Conservation (phyloP, 352 stramenopile genomes). For the Lagenidium giganteum region DNA sequence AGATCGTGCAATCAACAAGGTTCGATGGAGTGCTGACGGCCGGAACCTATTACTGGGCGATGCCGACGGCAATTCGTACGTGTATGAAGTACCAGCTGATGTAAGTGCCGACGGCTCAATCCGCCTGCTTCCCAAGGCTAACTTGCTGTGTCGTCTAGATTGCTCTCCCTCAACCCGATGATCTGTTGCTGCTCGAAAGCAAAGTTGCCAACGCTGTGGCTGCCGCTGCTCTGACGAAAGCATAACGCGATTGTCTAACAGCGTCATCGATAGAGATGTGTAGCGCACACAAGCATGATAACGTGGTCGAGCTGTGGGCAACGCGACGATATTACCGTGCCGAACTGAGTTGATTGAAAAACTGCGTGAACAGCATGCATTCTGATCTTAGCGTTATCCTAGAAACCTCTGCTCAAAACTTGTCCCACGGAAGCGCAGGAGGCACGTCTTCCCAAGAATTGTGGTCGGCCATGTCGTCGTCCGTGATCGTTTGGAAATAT, state of each 20-base stretch:
- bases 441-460: slow-evolving; percentile 27
- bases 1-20: slow-evolving; percentile 61
- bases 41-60: slow-evolving; percentile 65
- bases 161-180: slow-evolving; percentile 43
- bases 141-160: slow-evolving; percentile 24
- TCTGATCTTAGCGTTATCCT: too few relatives aligned
- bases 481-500: slow-evolving; percentile 31
- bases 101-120: slow-evolving; percentile 27
- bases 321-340: too few relatives aligned
- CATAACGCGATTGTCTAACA: too few relatives aligned
- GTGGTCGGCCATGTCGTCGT: slow-evolving; percentile 25
- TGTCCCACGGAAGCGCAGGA: slow-evolving; percentile 29
- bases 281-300: too few relatives aligned
- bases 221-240: slow-evolving; percentile 29
- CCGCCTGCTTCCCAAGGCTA: too few relatives aligned
- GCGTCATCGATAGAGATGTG: too few relatives aligned
- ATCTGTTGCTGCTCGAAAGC: slow-evolving; percentile 39
- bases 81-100: slow-evolving; percentile 66
- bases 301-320: too few relatives aligned
- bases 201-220: slow-evolving; percentile 44
- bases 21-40: slow-evolving; percentile 61
- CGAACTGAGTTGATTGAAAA: too few relatives aligned
- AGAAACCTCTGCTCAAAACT: too few relatives aligned
- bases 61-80: slow-evolving; percentile 48
- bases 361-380: too few relatives aligned